These are phyloP conservation scores for Plantago elongata DNA, from an alignment of 257 asterid genomes.

Conservation along the genomic window DNA sequence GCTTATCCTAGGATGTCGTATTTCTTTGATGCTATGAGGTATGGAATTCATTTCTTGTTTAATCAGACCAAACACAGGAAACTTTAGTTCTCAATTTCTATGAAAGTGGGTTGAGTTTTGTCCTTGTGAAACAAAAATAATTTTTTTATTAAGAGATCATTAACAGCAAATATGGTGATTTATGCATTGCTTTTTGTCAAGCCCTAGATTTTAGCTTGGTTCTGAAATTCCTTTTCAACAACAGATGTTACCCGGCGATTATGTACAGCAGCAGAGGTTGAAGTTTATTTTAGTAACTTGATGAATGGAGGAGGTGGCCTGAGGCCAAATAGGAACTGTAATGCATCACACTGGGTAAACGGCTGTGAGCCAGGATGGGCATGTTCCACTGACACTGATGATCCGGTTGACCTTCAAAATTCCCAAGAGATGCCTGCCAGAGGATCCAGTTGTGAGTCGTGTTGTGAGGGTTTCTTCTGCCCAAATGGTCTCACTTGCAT, in stretches of 20 bases:
- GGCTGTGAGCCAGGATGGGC: slow-evolving; percentile 99
- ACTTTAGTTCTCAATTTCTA: too few species aligned
- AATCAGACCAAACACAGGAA: too few species aligned
- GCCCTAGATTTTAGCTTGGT: neutral
- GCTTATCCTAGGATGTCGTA: too few species aligned
- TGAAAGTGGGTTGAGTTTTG: too few species aligned
- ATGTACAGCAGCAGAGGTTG: slow-evolving; percentile 75
- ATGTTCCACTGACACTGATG: slow-evolving; percentile 45
- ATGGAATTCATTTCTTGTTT: too few species aligned
- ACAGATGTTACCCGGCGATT: slow-evolving; percentile 55
- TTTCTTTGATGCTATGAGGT: too few species aligned
- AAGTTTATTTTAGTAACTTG: slow-evolving; percentile 50
- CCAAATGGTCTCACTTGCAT: slow-evolving; percentile 88
- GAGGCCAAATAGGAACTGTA: slow-evolving; percentile 67
- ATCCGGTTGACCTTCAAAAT: slow-evolving; percentile 27
- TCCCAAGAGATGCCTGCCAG: slow-evolving; percentile 51
- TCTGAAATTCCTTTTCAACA: slow-evolving; percentile 13
- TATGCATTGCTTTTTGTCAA: neutral
- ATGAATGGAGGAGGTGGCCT: slow-evolving; percentile 30
- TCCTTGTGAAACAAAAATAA: too few species aligned
- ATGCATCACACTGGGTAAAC: slow-evolving; percentile 55
- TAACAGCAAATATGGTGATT: too few species aligned
- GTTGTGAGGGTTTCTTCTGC: slow-evolving; percentile 90
- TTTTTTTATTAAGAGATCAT: neutral
- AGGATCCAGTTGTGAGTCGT: slow-evolving; percentile 58